Evolutionary conservation across 1,284 basidiomycete genomes (phyloP), one percentile per base, ranked within the genome.

Genomic region (Cutaneotrichosporon cyanovorans): DNA sequence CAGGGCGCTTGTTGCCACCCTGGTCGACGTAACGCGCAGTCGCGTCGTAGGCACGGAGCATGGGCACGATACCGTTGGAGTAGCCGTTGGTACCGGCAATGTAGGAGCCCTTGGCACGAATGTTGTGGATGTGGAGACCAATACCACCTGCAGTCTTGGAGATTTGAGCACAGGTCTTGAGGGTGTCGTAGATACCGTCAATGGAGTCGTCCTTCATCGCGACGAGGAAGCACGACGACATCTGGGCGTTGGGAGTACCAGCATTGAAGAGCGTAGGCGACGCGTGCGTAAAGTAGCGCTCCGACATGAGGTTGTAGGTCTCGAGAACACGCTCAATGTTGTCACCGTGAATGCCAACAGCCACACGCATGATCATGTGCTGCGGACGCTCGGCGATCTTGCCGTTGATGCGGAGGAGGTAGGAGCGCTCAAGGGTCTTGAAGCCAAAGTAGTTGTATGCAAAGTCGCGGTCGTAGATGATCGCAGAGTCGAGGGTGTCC

Each of bases 291-390:
- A 98, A 99, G 76, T 85, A 92, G 19, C 87, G 83, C 74, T 96
- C 87, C 22, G 87, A 93, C 90, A 97, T 95, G 60, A 93, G 78
- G 62, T 87, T 84, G 70, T 92, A 91, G 9, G 93, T 95, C 75
- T 96, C 83, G 56, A 97, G 77, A 42, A 84, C 90, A 40, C 83
- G 83, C 22, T 95, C 89, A 53, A 97, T 80, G 71, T 97, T 87
- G 21, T 75, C 66, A 11, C 92, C 92, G 69, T 98, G 93, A 56
- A 99, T 95, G 49, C 93, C 95, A 41, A 98, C 88, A 39, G 93
- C 87, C 45, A 98, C 95, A 73, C 93, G 91, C 95, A 99, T 98
- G 66, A 98, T 85, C 83, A 98, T 89, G 74, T 98, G 95, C 67
- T 98, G 93, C 28, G 95, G 95, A 42, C 95, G 83, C 73, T 99